phyloP scores from a whole-genome alignment of 1,284 basidiomycete genomes.

The Sphagnurus paluster region DNA sequence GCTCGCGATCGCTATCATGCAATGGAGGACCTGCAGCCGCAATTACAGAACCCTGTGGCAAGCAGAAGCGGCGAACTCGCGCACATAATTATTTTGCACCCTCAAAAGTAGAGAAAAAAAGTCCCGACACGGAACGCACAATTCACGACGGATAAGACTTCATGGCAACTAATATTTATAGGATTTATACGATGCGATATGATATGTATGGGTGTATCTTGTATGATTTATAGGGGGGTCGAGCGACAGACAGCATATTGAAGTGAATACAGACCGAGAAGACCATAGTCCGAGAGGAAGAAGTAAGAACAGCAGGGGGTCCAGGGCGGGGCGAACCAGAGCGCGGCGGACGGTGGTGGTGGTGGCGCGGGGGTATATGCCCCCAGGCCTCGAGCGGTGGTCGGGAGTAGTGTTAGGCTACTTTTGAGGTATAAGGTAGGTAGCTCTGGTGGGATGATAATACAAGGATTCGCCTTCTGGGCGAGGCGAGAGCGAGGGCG shows the following conservation, averaged over 20 bases:
- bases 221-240: too few relatives aligned
- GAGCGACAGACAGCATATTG: slow-evolving; percentile 14
- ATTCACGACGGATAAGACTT: too few relatives aligned
- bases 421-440: slow-evolving; percentile 21
- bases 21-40: too few relatives aligned
- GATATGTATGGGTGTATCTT: too few relatives aligned
- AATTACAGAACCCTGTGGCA: too few relatives aligned
- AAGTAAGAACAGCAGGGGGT: slow-evolving; percentile 3
- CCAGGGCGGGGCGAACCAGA: slow-evolving; percentile 7
- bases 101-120: too few relatives aligned
- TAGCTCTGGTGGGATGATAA: slow-evolving; percentile 14
- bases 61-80: too few relatives aligned
- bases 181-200: too few relatives aligned
- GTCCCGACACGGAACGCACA: too few relatives aligned
- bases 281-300: neutral
- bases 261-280: slow-evolving; percentile 4
- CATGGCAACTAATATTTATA: too few relatives aligned
- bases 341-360: slow-evolving; percentile 8
- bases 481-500: neutral
- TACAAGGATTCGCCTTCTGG: slow-evolving; percentile 3
- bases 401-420: slow-evolving; percentile 18
- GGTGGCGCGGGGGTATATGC: slow-evolving; percentile 15
- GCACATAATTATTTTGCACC: too few relatives aligned
- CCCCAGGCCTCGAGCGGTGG: slow-evolving; percentile 12
- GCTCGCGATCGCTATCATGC: too few relatives aligned